These are phyloP conservation scores for Coemansia sp. DNA, from an alignment of 192 early-diverging fungal genomes.

Conservation along the genomic window DNA sequence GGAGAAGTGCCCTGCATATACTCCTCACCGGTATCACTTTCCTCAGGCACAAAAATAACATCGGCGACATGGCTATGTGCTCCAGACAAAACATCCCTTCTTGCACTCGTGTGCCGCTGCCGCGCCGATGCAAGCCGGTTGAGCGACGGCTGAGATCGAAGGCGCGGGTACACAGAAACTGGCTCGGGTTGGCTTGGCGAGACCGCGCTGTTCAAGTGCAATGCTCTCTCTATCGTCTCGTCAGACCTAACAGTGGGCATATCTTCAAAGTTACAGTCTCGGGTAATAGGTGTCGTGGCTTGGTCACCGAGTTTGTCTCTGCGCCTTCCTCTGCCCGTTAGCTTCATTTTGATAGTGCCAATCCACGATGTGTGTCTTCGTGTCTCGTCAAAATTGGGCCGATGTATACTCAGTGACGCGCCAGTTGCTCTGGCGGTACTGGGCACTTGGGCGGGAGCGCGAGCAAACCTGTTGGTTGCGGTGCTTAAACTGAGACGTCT, in stretches of 20 bases:
- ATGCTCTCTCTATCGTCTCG: neutral
- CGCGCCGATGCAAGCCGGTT: slow-evolving; percentile 8
- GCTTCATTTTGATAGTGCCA: slow-evolving; percentile 26
- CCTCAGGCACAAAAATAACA: slow-evolving; percentile 32
- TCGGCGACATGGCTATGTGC: slow-evolving; percentile 10
- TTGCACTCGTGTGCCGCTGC: neutral
- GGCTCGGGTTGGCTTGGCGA: neutral
- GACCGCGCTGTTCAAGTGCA: neutral
- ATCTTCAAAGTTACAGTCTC: neutral
- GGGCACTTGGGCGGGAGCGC: neutral
- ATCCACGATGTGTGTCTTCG: slow-evolving; percentile 32
- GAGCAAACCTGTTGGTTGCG: slow-evolving; percentile 4
- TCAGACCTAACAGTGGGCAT: neutral
- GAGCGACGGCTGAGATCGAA: slow-evolving; percentile 52
- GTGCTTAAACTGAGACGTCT: slow-evolving; percentile 30
- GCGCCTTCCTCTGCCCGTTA: slow-evolving; percentile 11
- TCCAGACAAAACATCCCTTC: neutral
- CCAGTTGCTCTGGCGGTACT: neutral
- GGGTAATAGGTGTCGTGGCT: slow-evolving; percentile 1
- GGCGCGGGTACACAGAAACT: slow-evolving; percentile 28
- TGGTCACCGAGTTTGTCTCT: slow-evolving; percentile 1
- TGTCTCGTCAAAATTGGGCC: neutral
- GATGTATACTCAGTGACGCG: slow-evolving; percentile 5
- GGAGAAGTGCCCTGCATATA: neutral
- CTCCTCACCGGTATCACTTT: neutral